These are phyloP conservation scores for Saccharomyces hybrid DNA, from an alignment of 1,139 yeast species.

Conservation along the genomic window DNA sequence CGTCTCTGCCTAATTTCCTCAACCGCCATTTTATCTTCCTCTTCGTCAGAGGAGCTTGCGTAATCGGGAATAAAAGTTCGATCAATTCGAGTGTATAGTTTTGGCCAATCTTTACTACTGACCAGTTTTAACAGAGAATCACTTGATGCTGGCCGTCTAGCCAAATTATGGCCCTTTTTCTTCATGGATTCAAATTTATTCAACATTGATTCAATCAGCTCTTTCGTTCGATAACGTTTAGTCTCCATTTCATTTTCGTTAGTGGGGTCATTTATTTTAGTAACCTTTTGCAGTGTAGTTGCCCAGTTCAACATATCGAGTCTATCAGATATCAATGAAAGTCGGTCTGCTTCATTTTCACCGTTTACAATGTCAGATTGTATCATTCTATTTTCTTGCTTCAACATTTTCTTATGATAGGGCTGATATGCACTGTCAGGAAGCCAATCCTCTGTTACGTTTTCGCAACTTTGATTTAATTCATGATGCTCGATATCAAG, in stretches of 20 bases:
- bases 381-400: slow-evolving; percentile 58
- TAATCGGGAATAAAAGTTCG: slow-evolving; percentile 18
- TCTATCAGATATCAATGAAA: slow-evolving; percentile 22
- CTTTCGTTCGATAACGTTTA: slow-evolving; percentile 46
- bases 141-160: slow-evolving; percentile 11
- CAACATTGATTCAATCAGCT: slow-evolving; percentile 43
- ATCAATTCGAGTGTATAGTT: slow-evolving; percentile 18
- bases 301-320: slow-evolving; percentile 53
- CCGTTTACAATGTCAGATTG: slow-evolving; percentile 50
- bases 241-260: slow-evolving; percentile 43
- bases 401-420: slow-evolving; percentile 57
- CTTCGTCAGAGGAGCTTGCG: slow-evolving; percentile 30
- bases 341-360: slow-evolving; percentile 38
- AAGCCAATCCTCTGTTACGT: slow-evolving; percentile 33
- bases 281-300: slow-evolving; percentile 43
- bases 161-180: slow-evolving; percentile 14
- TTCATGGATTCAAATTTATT: slow-evolving; percentile 42
- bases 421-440: slow-evolving; percentile 39
- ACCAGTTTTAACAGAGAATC: slow-evolving; percentile 11
- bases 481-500: slow-evolving; percentile 12
- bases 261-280: slow-evolving; percentile 42
- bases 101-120: slow-evolving; percentile 10
- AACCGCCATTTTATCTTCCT: slow-evolving; percentile 19
- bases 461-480: neutral
- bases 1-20: slow-evolving; percentile 17